Base-by-base conservation (phyloP, 306 rosid species). In the Hippophae gyantsensis region DNA sequence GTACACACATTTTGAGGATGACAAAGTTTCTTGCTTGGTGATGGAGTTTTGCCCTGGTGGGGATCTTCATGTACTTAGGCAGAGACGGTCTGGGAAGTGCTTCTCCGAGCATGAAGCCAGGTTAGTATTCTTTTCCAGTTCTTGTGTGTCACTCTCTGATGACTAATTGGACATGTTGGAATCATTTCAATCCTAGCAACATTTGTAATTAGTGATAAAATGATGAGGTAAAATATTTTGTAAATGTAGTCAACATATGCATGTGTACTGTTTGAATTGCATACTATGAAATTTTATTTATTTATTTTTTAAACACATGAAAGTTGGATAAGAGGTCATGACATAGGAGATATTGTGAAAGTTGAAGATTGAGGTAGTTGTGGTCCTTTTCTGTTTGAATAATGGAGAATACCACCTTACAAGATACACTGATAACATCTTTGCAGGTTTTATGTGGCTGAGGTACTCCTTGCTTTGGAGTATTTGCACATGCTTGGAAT, bases 21-120 rank as follows among this genome's bases (percentile, higher is more conserved):
- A 85, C 9, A 80, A 81, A 58, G 85, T 81, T 77, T 78, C 96
- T 43, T 92, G 92, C 79, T 77, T 92, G 81, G 85, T 87, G 10
- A 87, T 92, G 96, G 98, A 92, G 77, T 87, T 83, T 52, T 92
- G 98, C 68, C 95, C 98, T 1, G 98, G 96, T 38, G 98, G 98
- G 56, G 98, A 92, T 60, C 77, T 92, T 59, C 95, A 92, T 59
- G 89, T 86, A 8, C 89, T 87, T 66, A 70, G 98, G 69, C 98
- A 92, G 79, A 76, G 81, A 71, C 98, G 87, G 70, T 86, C 87
- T 2, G 89, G 96, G 60, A 92, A 87, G 62, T 80, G 66, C 72
- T 92, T 92, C 60, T 73, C 87, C 7, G 98, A 92, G 77, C 81
- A 85, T 72, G 95, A 95, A 73, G 96, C 98, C 76, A 87, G 98